Percentiles rank a stretch among this genome's conserved stretches.
Evolutionary conservation across 352 stramenopile genomes (phyloP).

Genomic region (Phytophthora pistaciae): DNA sequence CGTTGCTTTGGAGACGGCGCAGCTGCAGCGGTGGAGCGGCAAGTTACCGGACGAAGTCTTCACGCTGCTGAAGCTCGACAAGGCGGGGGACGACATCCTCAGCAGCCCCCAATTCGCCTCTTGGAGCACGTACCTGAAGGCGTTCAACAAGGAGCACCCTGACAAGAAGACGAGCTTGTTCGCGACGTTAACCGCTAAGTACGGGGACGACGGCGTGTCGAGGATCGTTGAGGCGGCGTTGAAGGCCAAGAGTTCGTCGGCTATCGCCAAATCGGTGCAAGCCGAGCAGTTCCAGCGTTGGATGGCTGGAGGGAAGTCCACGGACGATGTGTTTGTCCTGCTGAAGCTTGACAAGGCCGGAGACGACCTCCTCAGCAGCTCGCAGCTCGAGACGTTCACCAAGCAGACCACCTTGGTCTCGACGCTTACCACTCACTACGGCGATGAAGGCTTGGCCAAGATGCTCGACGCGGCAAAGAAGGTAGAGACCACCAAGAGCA

Average conservation of each 20-base stretch:
- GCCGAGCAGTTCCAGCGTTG: background rate
- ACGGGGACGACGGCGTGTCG: no score
- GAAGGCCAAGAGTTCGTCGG: background rate
- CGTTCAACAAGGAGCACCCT: background rate
- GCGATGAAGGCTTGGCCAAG: background rate
- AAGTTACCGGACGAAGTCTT: background rate
- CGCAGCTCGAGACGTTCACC: background rate
- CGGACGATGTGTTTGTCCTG: background rate
- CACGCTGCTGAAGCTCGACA: background rate
- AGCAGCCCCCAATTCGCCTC: background rate
- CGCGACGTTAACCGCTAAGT: background rate
- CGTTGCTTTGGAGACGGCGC: no score
- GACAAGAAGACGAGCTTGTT: background rate
- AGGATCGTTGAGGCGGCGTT: no score
- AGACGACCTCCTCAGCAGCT: background rate
- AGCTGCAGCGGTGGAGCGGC: no score
- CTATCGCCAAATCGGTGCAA: background rate
- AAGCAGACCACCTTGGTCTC: background rate
- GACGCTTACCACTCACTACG: background rate
- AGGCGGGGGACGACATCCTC: background rate
- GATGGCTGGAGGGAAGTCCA: background rate
- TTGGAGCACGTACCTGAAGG: background rate
- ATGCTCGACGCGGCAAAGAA: background rate
- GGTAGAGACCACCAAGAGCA: background rate
- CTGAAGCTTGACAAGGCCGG: conserved; percentile 6